Evolutionary conservation across 139 green algal genomes (phyloP), one percentile per base, ranked within the genome.

Genomic region (Picochlorum sp.): DNA sequence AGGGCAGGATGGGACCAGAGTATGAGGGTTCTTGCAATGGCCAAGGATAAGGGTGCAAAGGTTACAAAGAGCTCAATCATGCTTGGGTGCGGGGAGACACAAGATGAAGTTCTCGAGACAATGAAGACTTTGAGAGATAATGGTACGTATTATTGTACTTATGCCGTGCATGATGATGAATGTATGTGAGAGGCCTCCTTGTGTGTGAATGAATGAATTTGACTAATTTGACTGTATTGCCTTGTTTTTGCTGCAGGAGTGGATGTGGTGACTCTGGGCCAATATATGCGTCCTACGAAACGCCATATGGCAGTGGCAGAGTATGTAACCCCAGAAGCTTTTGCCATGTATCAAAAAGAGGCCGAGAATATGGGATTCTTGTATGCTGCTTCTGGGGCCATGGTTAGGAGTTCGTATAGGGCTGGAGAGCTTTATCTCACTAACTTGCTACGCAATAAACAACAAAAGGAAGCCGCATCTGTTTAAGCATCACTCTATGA

Each of bases 261-360:
- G 45, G 91, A 97, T 64, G 92, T 99, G 28, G 81, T 99, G 26
- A 99, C 93, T 14, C 76, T 99, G 32, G 93, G 93, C 2, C 93
- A 99, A 83, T 99, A 99, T 83, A 94, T 98, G 89, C 82, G 89
- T 36, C 93, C 93, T 50, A 98, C 93, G 14, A 95, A 94, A 62
- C 80, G 87, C 26, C 93, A 99, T 78, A 90, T 98, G 85, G 68
- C 87, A n/a, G 93, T 99, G 33, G 63, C 65, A 4, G 93, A 98
- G 76, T 99, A 90, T 63, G 89, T 99, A 6, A 97, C 93, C 3
- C 93, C 93, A 2, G 88, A 94, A 62, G 86, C 89, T 5, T 99
- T 99, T 70, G 66, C 79, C n/a, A 65, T 63, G 0, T 97, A 91
- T 59, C 68, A 91, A 59, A 55, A 78, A 64, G 61, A 70, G 3